Evolutionary conservation across 2,329 filamentous ascomycete species (phyloP), one percentile per base, ranked within the genome.

Genomic region (Xylariaceae sp.): DNA sequence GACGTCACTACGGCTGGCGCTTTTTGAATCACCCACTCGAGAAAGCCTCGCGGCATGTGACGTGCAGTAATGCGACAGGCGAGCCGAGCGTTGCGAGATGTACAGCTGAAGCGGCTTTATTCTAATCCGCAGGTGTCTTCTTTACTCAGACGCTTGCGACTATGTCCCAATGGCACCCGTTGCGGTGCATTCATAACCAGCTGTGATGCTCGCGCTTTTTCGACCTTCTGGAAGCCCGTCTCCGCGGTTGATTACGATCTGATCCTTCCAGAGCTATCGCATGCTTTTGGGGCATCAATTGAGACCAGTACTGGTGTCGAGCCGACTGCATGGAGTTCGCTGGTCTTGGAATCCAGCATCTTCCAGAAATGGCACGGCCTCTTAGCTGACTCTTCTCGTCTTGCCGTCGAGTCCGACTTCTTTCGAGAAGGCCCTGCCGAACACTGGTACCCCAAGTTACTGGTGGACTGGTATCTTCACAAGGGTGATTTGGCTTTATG

Each of bases 11-110:
- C 45, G 51, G 37, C 49, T 56, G 30, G 48, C 35, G 55, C 47
- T 50, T 49, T 42, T 51, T 11, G 49, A 35, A 51, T 23, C 49
- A 15, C 35, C 48, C 3, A 8, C 53, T 42, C 18, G 42, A 49
- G 4, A 30, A 53, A 45, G 50, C 23, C 58, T 45, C 18, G 39
- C 66, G 65, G 64, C 55, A 71, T 70, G 69, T 68, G 47, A 66
- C 55, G 58, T 49, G 60, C 67, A 72, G 71, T 71, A 71, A 73
- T 73, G 71, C 71, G 69, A 71, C 57, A 67, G 66, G 68, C 62
- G 68, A 65, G 62, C 62, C 68, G 63, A 62, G 53, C 54, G 35
- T 55, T 67, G 63, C 69, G 68, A 70, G 62, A 73, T 70, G 68
- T 72, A 67, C 71, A 68, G 66, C 66, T 66, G 62, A 66, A 64